Base-by-base conservation (phyloP, 345 rosid species). In the Dimocarpus longan region DNA sequence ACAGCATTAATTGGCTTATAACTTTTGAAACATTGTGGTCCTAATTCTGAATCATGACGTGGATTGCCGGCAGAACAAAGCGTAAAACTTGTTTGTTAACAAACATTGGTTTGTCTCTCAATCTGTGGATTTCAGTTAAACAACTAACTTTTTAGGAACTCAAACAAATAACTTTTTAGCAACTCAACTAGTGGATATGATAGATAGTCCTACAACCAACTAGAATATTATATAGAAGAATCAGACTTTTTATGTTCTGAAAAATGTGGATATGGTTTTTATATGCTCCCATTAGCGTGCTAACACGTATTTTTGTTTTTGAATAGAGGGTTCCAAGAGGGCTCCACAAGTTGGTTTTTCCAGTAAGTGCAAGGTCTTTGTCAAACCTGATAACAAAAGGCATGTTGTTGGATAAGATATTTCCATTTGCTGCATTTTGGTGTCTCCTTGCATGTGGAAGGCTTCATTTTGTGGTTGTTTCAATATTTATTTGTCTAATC, bases 291-390 rank as follows among this genome's bases (percentile, higher is more conserved):
- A 56, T 37, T 56, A 39, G 37, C 50, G 10, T 10, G n/a, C 52
- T 11, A 63, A 57, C 76, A 72, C 76, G 65, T 52, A 64, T 72
- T 46, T 18, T 71, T 67, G 40, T 67, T 7, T 40, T 40, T 40
- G 8, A 26, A 40, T 43, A 3, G 15, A 7, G 3, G 48, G 71
- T 40, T 68, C 48, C 6, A 6, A 10, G 22, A 68, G 26, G 26
- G 15, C 28, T 68, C 52, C 65, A 60, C 28, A 21, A n/a, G 64
- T 59, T n/a, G 64, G 26, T n/a, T 59, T 7, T 18, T 59, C 21
- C 71, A 66, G 19, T 39, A 19, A 67, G 50, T 68, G 54, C 71
- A 68, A 22, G 63, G 75, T 71, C 75, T 0, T 71, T 71, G 52
- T 71, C 75, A 54, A 10, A 60, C 5, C 11, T 9, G 44, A n/a